Percentiles rank a stretch among this genome's conserved stretches.
phyloP scores from a whole-genome alignment of 208 protist species.

The Crithidia mellificae region DNA sequence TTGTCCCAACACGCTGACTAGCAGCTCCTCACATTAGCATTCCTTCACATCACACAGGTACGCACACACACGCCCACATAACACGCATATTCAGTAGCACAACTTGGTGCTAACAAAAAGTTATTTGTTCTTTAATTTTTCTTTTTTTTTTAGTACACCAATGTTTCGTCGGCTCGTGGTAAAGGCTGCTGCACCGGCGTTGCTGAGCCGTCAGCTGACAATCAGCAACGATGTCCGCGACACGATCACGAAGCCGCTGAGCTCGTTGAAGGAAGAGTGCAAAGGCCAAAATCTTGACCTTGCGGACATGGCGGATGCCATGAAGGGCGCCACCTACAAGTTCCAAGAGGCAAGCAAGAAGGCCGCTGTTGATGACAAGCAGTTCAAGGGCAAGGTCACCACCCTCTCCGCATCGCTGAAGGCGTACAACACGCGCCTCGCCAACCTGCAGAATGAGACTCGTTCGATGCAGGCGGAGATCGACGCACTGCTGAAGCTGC shows the following conservation, averaged over 20 bases:
- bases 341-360: conserved; percentile 63
- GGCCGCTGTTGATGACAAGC: conserved; percentile 53
- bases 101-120: no score
- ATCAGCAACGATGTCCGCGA: conserved; percentile 58
- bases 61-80: no score
- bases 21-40: no score
- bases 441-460: conserved; percentile 85
- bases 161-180: conserved; percentile 25
- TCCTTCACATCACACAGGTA: no score
- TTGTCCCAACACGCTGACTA: no score
- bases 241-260: conserved; percentile 72
- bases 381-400: conserved; percentile 74
- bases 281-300: conserved; percentile 86
- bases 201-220: conserved; percentile 22
- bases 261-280: conserved; percentile 83
- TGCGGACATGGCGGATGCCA: conserved; percentile 87
- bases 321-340: conserved; percentile 51
- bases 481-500: conserved; percentile 71
- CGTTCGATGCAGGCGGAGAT: conserved; percentile 80
- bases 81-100: no score
- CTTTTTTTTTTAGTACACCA: no score
- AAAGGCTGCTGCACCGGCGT: conserved; percentile 1
- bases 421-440: conserved; percentile 80
- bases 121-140: no score
- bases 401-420: conserved; percentile 85